phyloP scores from a whole-genome alignment of 441 rosid species.

The Kokia cookei region DNA sequence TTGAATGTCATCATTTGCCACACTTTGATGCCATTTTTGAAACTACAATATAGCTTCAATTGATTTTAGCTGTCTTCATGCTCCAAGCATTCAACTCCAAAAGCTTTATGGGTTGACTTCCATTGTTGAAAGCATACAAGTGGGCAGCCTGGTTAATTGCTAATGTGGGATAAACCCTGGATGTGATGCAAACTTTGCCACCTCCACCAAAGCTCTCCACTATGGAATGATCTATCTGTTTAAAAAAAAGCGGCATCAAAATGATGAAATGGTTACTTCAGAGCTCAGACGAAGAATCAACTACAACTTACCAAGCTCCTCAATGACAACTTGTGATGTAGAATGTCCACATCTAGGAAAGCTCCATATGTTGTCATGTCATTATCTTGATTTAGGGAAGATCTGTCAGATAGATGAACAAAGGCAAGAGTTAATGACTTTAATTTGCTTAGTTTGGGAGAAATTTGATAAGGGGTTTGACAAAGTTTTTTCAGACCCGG shows the following conservation, averaged over 20 bases:
- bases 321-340: slow-evolving; percentile 35
- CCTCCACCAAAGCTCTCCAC: slow-evolving; percentile 76
- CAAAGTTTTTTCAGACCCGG: slow-evolving; percentile 33
- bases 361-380: slow-evolving; percentile 69
- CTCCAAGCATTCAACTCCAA: slow-evolving; percentile 53
- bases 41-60: background rate
- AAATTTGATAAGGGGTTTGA: background rate
- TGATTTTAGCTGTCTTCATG: slow-evolving; percentile 35
- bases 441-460: background rate
- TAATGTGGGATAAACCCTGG: slow-evolving; percentile 65
- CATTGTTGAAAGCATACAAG: slow-evolving; percentile 63
- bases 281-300: background rate
- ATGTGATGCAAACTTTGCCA: slow-evolving; percentile 64
- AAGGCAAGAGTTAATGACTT: background rate
- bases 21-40: background rate
- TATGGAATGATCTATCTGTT: slow-evolving; percentile 68
- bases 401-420: slow-evolving; percentile 25
- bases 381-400: slow-evolving; percentile 45
- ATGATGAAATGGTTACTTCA: background rate
- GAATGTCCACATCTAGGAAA: slow-evolving; percentile 52
- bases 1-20: background rate
- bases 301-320: slow-evolving; percentile 60
- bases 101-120: slow-evolving; percentile 38
- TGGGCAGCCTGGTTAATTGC: slow-evolving; percentile 33
- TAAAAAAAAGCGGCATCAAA: background rate